Evolutionary conservation across 805 yeast genomes (phyloP), one percentile per base, ranked within the genome.

Genomic region (Jamesozyma piceae): DNA sequence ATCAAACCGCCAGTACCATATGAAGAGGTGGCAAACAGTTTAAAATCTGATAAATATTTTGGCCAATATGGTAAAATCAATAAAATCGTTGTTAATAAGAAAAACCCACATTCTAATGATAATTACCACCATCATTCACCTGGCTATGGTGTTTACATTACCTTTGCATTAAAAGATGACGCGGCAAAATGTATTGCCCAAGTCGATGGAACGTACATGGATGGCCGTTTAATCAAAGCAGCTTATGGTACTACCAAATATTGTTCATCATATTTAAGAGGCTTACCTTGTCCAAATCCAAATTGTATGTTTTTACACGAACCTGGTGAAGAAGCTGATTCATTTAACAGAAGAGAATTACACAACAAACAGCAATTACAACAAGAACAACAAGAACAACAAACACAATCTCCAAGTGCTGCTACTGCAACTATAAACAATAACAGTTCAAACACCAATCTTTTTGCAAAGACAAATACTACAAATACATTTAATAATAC

Each of bases 241-340:
- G 97, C 97, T 0, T 95, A 89, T 63, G 99, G 99, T 60, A 92
- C 98, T 4, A 92, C 99, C 11, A 92, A 92, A 64, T 92, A 92
- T 68, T 92, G 99, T 63, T 86, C 95, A n/a, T 82, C 95, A 3
- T 92, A 92, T 60, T 68, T 92, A 49, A 75, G 97, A 52, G 97
- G 96, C 30, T 94, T 86, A 61, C 82, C 92, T 9, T 92, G 99
- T 67, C 98, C 95, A 46, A 92, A 92, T 65, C 97, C 97, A 48
- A 87, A 88, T 58, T 92, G 99, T 73, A 92, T 92, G 98, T 92
- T 92, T 57, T 72, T 92, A 55, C 99, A 92, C 63, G 98, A 92
- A 65, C 98, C 98, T 5, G 98, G 99, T 45, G 99, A 92, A 69
- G 98, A 92, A 63, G 97, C 97, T 2, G 98, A 92, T 56, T 83